Percentiles rank a stretch among this genome's conserved stretches.
Evolutionary conservation across 768 basidiomycete genomes (phyloP).

Genomic region (Tephrocybe sp.): DNA sequence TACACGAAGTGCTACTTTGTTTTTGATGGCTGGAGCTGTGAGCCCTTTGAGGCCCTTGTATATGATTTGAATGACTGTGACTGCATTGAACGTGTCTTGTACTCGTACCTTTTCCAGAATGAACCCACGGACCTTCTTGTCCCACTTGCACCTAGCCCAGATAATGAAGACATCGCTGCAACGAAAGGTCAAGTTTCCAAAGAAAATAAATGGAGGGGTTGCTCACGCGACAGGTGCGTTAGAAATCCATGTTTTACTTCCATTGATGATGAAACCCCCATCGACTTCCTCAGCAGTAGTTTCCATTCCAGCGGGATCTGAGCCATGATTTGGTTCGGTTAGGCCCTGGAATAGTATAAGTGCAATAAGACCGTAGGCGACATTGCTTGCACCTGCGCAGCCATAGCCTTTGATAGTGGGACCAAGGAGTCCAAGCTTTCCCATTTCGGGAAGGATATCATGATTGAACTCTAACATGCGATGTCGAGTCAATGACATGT

Average conservation of each 20-base stretch:
- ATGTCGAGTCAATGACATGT: neutral
- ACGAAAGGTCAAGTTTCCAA: neutral
- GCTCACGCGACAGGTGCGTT: slow-evolving; percentile 87
- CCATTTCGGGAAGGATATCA: slow-evolving; percentile 85
- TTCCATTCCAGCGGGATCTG: slow-evolving; percentile 97
- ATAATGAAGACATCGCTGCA: slow-evolving; percentile 83
- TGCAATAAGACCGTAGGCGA: slow-evolving; percentile 92
- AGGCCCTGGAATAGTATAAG: slow-evolving; percentile 57
- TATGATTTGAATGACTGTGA: neutral
- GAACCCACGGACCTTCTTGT: slow-evolving; percentile 86
- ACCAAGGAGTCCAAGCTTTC: slow-evolving; percentile 84
- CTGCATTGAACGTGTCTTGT: neutral
- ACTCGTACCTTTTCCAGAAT: slow-evolving; percentile 76
- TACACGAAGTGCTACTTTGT: slow-evolving; percentile 88
- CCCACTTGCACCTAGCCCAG: slow-evolving; percentile 97
- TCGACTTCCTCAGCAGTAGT: slow-evolving; percentile 83
- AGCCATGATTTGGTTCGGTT: slow-evolving; percentile 96
- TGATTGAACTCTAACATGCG: slow-evolving; percentile 64
- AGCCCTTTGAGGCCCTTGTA: slow-evolving; percentile 76
- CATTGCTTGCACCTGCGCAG: slow-evolving; percentile 88
- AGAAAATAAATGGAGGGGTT: slow-evolving; percentile 10
- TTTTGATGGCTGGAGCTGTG: slow-evolving; percentile 82
- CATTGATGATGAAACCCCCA: slow-evolving; percentile 83
- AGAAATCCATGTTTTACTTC: slow-evolving; percentile 97
- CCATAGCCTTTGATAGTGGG: slow-evolving; percentile 93